Conservation (phyloP, 139 green algal genomes). For the Protoeuglena noctilucae region DNA sequence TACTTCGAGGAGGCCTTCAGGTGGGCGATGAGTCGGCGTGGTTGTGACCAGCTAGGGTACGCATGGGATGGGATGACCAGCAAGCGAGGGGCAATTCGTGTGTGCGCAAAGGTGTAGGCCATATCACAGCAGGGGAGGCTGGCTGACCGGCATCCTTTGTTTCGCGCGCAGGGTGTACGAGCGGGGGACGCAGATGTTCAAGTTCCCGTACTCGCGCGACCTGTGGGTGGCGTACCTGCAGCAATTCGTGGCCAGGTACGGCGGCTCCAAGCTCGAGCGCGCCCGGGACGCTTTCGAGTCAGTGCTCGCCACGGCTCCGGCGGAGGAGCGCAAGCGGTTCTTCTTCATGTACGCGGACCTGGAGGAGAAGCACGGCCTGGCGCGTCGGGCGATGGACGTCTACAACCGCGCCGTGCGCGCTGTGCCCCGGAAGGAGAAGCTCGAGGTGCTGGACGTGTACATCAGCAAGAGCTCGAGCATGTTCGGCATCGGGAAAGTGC, state of each 20-base stretch:
- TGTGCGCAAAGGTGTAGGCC: too few relatives aligned
- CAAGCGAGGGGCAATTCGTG: too few relatives aligned
- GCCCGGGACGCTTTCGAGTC: conserved; percentile 90
- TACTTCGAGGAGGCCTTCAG: conserved; percentile 84
- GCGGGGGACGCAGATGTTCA: conserved; percentile 77
- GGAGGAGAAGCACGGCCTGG: conserved; percentile 84
- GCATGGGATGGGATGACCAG: too few relatives aligned
- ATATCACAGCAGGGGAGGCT: too few relatives aligned
- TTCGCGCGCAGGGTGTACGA: conserved; percentile 97
- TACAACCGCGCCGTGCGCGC: conserved; percentile 1
- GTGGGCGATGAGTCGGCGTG: too few relatives aligned
- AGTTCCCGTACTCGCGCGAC: conserved; percentile 83
- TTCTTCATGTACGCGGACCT: conserved; percentile 67
- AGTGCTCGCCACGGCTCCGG: conserved; percentile 35
- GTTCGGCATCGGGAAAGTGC: conserved; percentile 87
- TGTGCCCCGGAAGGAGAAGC: conserved; percentile 54
- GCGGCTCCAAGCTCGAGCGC: conserved; percentile 84
- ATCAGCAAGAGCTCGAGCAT: conserved; percentile 69
- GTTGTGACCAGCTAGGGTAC: too few relatives aligned
- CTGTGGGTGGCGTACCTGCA: conserved; percentile 90
- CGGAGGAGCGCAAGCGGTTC: conserved; percentile 48
- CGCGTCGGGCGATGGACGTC: conserved; percentile 74
- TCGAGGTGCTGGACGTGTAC: conserved; percentile 73
- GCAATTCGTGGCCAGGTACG: conserved; percentile 70
- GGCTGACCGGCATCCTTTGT: too few relatives aligned